Percentiles rank a stretch among this genome's conserved stretches.
These are phyloP conservation scores for Nemania diffusa DNA, from an alignment of 2,329 filamentous ascomycete genomes.

Conservation along the genomic window DNA sequence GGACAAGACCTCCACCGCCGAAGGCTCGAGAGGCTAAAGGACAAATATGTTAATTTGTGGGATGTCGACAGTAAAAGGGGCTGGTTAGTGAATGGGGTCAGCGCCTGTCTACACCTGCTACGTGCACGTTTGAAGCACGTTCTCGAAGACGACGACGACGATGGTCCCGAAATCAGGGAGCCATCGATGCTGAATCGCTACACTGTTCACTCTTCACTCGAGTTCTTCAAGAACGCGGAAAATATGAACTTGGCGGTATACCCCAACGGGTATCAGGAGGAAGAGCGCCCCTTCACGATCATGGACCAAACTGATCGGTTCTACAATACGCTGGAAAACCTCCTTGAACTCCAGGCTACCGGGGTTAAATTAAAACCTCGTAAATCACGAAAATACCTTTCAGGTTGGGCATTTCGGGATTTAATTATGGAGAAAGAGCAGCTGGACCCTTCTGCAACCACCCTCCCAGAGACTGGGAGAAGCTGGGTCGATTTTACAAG, in stretches of 20 bases:
- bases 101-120: conserved; percentile 10
- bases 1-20: not conserved
- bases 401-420: conserved; percentile 11
- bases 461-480: not conserved
- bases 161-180: not conserved
- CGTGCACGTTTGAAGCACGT: conserved; percentile 9
- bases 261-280: not conserved
- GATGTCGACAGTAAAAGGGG: conserved; percentile 11
- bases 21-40: not conserved
- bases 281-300: not conserved
- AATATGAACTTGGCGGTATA: conserved; percentile 9
- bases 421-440: not conserved
- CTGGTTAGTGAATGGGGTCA: conserved; percentile 12
- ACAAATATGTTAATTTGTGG: conserved; percentile 11
- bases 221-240: not conserved
- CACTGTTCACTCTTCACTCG: not conserved
- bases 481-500: conserved; percentile 12
- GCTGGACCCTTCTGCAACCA: conserved; percentile 1
- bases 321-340: not conserved
- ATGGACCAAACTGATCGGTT: not conserved
- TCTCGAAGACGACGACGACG: not conserved
- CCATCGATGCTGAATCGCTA: not conserved
- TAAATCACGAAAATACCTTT: not conserved
- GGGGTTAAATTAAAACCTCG: not conserved
- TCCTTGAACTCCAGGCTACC: conserved; percentile 9